Conservation (phyloP, 768 basidiomycete genomes). For the Holtermannia corniformis region DNA sequence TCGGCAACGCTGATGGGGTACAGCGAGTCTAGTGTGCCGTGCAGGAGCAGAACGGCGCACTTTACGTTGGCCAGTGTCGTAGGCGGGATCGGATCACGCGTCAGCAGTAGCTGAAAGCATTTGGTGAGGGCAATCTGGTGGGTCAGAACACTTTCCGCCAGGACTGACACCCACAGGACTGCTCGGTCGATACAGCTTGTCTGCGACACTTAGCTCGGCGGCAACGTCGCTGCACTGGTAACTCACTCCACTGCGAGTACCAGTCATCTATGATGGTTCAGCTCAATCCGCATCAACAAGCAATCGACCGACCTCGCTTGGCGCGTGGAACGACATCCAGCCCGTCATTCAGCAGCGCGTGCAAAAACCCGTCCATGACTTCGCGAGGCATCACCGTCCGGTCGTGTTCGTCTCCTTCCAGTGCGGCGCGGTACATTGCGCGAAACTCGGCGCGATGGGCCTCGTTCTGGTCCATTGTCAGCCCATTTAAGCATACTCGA, state of each 20-base stretch:
- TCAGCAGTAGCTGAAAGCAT: neutral
- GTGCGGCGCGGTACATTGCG: neutral
- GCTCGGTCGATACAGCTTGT: neutral
- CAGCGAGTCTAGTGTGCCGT: neutral
- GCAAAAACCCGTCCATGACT: neutral
- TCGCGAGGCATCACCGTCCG: neutral
- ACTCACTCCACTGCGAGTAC: neutral
- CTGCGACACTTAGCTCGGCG: too few species aligned
- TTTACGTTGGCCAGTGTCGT: neutral
- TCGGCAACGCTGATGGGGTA: neutral
- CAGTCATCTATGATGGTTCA: neutral
- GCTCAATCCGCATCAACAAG: neutral
- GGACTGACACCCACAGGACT: neutral
- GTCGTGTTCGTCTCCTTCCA: neutral
- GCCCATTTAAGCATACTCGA: neutral
- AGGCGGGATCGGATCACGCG: neutral
- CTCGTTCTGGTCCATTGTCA: neutral
- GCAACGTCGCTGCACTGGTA: too few species aligned
- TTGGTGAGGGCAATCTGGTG: neutral
- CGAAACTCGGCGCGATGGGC: neutral
- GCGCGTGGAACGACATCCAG: neutral
- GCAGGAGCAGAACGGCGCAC: neutral
- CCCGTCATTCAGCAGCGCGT: neutral
- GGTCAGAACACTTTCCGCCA: neutral
- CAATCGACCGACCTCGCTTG: neutral